Conservation (phyloP, 805 yeast genomes). For the Wickerhamiella siamensis region DNA sequence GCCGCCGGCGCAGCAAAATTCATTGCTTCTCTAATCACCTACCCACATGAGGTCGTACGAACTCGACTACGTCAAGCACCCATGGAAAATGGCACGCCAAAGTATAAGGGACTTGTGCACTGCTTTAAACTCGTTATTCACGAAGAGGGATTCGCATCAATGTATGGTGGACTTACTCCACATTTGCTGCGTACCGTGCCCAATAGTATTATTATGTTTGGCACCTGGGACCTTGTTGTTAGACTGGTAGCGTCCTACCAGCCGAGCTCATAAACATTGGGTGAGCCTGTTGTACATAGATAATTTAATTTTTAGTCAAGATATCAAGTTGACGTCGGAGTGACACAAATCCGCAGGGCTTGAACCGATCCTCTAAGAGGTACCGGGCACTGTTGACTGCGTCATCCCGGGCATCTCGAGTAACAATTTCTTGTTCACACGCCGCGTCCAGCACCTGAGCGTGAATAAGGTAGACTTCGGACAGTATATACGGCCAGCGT, state of each 20-base stretch:
- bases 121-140: constrained; percentile 72
- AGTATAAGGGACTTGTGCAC: constrained; percentile 80
- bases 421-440: not conserved
- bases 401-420: not conserved
- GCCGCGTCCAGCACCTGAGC: not conserved
- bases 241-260: constrained; percentile 27
- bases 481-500: not conserved
- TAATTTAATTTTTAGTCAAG: too few relatives aligned
- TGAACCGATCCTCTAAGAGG: not conserved
- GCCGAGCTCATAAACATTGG: too few relatives aligned
- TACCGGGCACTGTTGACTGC: not conserved
- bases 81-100: constrained; percentile 57
- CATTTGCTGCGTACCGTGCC: constrained; percentile 95
- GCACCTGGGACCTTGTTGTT: constrained; percentile 88
- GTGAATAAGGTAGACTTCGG: not conserved
- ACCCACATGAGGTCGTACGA: constrained; percentile 95
- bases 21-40: constrained; percentile 79
- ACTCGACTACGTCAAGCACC: constrained; percentile 96
- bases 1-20: constrained; percentile 96
- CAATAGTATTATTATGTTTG: constrained; percentile 95
- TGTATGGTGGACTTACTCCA: constrained; percentile 97
- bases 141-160: constrained; percentile 83
- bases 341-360: not conserved
- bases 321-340: not conserved
- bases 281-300: too few relatives aligned